Base-by-base conservation (phyloP, 2,329 filamentous ascomycete species). In the Pseudogymnoascus sp. region DNA sequence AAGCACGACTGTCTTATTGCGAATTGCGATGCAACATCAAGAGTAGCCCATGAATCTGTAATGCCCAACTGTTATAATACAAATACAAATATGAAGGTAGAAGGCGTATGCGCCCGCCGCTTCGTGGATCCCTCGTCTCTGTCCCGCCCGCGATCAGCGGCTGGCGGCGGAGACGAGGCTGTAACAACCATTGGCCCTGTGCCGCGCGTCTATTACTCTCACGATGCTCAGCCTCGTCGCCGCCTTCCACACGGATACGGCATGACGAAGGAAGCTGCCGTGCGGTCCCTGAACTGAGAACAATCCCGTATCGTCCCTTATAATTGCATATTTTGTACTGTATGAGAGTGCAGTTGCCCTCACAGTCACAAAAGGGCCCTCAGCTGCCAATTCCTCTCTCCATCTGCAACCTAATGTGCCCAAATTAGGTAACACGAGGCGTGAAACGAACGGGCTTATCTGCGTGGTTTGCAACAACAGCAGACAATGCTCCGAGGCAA, bases 171-270 rank as follows among this genome's bases (percentile, higher is more conserved):
- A 21, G 29, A 56, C 50, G 29, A 56, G 50, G 50, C 50, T 56
- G 50, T 56, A 56, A 56, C 50, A 35, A 21, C 29, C 50, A 56
- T 56, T 56, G 50, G 50, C 17, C 50, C 50, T 56, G 50, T 56
- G 50, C 50, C 50, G 50, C 50, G 50, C 50, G 50, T 56, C 50
- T 56, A 56, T 56, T 35, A 56, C 50, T 53, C 50, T 21, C 29
- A 33, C 29, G 50, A 33, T 56, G 29, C 50, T 56, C 50, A 56
- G 50, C 50, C 50, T 56, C 50, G 50, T 11, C 50, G 50, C 29
- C 50, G 29, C 50, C 50, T 56, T 56, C 50, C 50, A 56, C 50
- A 56, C n/a, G 19, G 50, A 53, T 56, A 21, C 50, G 29, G 29
- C 6, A 56, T 56, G 50, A 56, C 50, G 50, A 56, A 56, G 50